Base-by-base conservation (phyloP, 2,329 filamentous ascomycete species). In the Neonectria coccinea region DNA sequence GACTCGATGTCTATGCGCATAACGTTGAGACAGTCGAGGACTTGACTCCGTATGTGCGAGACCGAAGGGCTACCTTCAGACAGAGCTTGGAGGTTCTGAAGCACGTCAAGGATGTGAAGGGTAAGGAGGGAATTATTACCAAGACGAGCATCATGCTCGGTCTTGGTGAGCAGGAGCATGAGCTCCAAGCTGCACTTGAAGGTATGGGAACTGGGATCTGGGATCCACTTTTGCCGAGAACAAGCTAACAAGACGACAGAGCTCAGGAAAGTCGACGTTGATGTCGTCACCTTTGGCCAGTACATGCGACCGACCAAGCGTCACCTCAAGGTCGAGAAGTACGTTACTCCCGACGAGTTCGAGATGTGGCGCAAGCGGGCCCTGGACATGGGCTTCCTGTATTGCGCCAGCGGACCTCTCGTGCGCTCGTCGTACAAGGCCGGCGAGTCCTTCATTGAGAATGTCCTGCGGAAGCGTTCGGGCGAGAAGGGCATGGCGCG, bases 281-380 rank as follows among this genome's bases (percentile, higher is more conserved):
- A 99, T 73, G 93, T 99, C 12, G 94, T 99, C 62, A 99, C 96
- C 0, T 99, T 99, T 72, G 96, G 96, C n/a, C 96, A 99, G 83
- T 99, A 99, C 84, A 99, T 99, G 96, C 92, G 95, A 11, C 96
- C 96, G 2, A 99, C 96, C 5, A 99, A 98, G 85, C 89, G 95
- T 48, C 96, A 99, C 79, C 95, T 99, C 88, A 91, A 97, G 79
- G 96, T 99, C 33, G 92, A 97, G 75, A 93, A 95, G 79, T 99
- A 99, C 78, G 88, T 99, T 51, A 95, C 94, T 0, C 96, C 96
- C 1, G 92, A 92, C 66, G 89, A 91, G 67, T 99, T 99, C 76
- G 95, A 98, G 76, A 83, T 92, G 74, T 99, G 96, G 96, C 88
- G 92, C 65, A 88, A 93, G 81, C 89, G 94, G 56, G 95, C 96